Conservation (phyloP, 2,329 filamentous ascomycete genomes). For the Amauroascus verrucosus region DNA sequence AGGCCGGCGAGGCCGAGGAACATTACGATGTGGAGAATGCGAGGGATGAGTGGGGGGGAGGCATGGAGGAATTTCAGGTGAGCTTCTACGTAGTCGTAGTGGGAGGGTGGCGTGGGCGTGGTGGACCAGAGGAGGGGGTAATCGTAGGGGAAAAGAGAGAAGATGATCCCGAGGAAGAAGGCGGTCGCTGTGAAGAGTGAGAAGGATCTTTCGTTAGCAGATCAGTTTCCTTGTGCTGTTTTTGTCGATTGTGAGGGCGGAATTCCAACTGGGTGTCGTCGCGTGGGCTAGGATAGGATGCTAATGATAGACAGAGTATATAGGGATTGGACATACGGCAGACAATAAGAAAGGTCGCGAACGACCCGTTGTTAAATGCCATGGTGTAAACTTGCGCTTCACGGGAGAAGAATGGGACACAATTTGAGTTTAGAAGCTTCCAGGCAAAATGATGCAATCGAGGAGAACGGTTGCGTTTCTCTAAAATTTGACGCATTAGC, state of each 20-base stretch:
- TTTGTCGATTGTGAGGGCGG: background rate
- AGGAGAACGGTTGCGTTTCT: background rate
- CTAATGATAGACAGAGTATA: background rate
- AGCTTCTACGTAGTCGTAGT: slow-evolving; percentile 75
- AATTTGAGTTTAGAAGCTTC: background rate
- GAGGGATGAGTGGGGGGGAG: slow-evolving; percentile 80
- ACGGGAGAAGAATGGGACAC: background rate
- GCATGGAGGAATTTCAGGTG: slow-evolving; percentile 88
- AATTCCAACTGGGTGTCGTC: too few species aligned
- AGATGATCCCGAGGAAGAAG: slow-evolving; percentile 97
- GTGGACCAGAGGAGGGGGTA: slow-evolving; percentile 41
- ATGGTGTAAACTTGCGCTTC: slow-evolving; percentile 18
- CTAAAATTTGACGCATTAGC: background rate
- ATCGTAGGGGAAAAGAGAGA: slow-evolving; percentile 88
- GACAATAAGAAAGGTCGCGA: slow-evolving; percentile 94
- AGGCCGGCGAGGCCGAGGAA: slow-evolving; percentile 80
- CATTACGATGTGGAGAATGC: slow-evolving; percentile 89
- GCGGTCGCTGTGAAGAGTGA: slow-evolving; percentile 54
- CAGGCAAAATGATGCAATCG: background rate
- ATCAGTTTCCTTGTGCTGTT: background rate
- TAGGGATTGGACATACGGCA: slow-evolving; percentile 56
- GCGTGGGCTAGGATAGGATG: background rate
- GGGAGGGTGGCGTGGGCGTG: slow-evolving; percentile 39
- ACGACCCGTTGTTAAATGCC: slow-evolving; percentile 48
- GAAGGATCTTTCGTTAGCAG: slow-evolving; percentile 7